phyloP scores from a whole-genome alignment of 495 filamentous ascomycete species.

The Haplographium delicatum region DNA sequence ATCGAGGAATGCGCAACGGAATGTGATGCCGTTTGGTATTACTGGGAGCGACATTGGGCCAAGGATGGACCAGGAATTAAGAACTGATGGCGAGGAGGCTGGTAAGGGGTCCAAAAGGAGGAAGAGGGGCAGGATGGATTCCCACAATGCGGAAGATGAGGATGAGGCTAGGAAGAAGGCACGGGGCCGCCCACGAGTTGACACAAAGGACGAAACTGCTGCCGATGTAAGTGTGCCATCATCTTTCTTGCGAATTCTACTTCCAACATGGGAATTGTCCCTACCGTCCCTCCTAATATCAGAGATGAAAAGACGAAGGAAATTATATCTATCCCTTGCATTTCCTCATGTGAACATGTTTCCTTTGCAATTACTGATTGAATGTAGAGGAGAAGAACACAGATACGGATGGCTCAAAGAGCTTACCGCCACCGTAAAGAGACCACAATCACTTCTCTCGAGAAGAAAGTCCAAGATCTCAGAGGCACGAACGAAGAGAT shows the following conservation, averaged over 20 bases:
- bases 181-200: constrained; percentile 63
- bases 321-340: background rate
- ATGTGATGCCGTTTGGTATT: constrained; percentile 19
- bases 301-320: background rate
- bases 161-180: constrained; percentile 45
- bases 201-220: constrained; percentile 61
- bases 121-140: constrained; percentile 18
- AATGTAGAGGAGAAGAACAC: constrained; percentile 71
- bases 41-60: background rate
- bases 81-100: constrained; percentile 27
- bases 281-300: background rate
- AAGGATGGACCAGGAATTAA: constrained; percentile 4
- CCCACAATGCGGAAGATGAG: constrained; percentile 17
- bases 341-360: constrained; percentile 7
- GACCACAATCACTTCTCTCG: constrained; percentile 68
- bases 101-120: constrained; percentile 12
- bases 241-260: constrained; percentile 4
- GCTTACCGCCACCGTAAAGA: constrained; percentile 84
- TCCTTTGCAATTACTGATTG: constrained; percentile 10
- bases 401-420: constrained; percentile 80
- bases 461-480: constrained; percentile 59
- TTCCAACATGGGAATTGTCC: background rate
- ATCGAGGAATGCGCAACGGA: background rate
- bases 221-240: constrained; percentile 40
- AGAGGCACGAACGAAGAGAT: constrained; percentile 65